Base-by-base conservation (phyloP, 2,329 filamentous ascomycete species). In the Cladosporium halotolerans region DNA sequence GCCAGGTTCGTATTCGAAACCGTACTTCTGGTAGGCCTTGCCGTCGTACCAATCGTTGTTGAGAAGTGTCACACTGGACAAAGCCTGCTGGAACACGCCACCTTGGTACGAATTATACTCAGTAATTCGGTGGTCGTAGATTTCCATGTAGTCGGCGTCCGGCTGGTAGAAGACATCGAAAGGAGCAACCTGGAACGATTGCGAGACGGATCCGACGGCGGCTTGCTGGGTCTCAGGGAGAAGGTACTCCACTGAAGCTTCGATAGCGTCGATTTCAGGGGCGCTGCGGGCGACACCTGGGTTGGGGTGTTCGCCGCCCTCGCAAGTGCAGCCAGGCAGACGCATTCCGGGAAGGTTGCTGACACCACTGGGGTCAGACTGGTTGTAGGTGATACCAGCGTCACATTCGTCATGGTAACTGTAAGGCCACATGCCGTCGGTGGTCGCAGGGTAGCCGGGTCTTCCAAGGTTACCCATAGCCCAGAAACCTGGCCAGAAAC, bases 31-130 rank as follows among this genome's bases (percentile, higher is more conserved):
- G 59, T 80, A 81, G 16, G 69, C 64, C 11, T 73, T 70, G 4
- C 76, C 75, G 54, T 81, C 76, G 53, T 76, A 82, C 79, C 79
- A 81, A 9, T 73, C 59, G 55, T 76, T 77, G 62, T 81, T 81
- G 9, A 82, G 67, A 46, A 75, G 73, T 0, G 77, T 78, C 9
- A 77, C 77, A 5, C 72, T 76, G n/a, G 75, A 79, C 10, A 82
- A 70, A 32, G 78, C 78, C 64, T 82, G 77, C 59, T 82, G 78
- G 56, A 70, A 80, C 2, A 76, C 76, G 1, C 78, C 78, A 14
- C 79, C 79, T 28, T 72, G 73, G 58, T 79, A 82, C 2, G 68
- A 66, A 56, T 82, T 82, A 54, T 78, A 72, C 34, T 60, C 58
- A 13, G 75, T 77, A 33, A 75, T 66, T 4, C 70, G 67, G 56